Evolutionary conservation across 1,139 yeast species (phyloP).

Genomic region (Yamadazyma dendronema): DNA sequence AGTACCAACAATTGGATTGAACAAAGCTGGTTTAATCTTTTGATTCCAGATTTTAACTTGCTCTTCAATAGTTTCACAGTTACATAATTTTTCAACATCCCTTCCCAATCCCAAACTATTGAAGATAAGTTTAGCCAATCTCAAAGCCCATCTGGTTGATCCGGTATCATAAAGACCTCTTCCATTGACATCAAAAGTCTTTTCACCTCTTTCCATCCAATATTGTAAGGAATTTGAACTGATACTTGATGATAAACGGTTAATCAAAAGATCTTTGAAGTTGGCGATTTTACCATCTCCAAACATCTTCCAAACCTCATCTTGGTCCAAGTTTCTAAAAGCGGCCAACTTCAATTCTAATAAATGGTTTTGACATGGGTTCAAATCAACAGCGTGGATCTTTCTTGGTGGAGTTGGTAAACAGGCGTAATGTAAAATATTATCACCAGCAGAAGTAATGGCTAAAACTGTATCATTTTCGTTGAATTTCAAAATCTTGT

Average conservation of each 20-base stretch:
- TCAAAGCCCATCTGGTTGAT: conserved; percentile 80
- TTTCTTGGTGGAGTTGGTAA: conserved; percentile 70
- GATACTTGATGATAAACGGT: conserved; percentile 62
- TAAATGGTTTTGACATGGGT: conserved; percentile 80
- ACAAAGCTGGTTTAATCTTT: conserved; percentile 63
- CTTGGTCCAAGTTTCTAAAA: conserved; percentile 54
- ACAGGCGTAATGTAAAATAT: conserved; percentile 69
- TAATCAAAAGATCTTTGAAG: conserved; percentile 45
- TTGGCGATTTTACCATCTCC: conserved; percentile 69
- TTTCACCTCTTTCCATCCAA: conserved; percentile 66
- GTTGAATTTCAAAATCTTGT: conserved; percentile 57
- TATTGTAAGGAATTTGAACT: conserved; percentile 80
- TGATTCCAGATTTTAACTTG: conserved; percentile 64
- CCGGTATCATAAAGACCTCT: conserved; percentile 74
- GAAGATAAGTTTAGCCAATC: conserved; percentile 63
- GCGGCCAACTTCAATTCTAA: conserved; percentile 77
- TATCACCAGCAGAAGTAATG: conserved; percentile 85
- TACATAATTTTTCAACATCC: conserved; percentile 55
- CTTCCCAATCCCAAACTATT: conserved; percentile 51
- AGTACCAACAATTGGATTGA: conserved; percentile 67
- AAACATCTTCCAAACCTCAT: conserved; percentile 69
- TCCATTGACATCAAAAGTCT: conserved; percentile 52
- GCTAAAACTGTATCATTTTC: conserved; percentile 73
- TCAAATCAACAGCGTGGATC: conserved; percentile 82
- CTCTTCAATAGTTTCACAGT: conserved; percentile 56